Evolutionary conservation across 768 basidiomycete genomes (phyloP), one percentile per base, ranked within the genome.

Genomic region (Boletus rubescentipes): DNA sequence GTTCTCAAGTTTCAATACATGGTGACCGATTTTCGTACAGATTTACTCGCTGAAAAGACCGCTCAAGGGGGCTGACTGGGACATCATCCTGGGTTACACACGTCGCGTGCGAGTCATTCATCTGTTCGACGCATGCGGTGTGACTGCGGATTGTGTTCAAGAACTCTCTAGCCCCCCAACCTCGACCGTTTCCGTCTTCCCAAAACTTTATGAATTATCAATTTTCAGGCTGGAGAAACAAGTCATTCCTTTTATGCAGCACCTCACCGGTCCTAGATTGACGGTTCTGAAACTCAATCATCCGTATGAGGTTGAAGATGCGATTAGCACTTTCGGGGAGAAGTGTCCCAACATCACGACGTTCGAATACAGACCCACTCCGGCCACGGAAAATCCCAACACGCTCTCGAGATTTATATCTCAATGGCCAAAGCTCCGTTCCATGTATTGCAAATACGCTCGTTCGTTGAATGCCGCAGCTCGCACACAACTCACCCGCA

Each of bases 191-290:
- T 14, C 31, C 30, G 18, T 45, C 18, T 45, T 45, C 18, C 43
- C 31, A 6, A 15, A 32, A 2, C 31, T 45, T 32, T 5, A 12
- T 14, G 8, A 18, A 5, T 1, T 20, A 3, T 6, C 3, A 4
- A n/a, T 45, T 3, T 1, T 0, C 4, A 0, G 1, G 1, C 31
- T 18, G 3, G 3, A 2, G 3, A 1, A 18, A 1, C 18, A 10
- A 20, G 9, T 14, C 5, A n/a, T 14, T 7, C 30, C 29, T 6
- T 31, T 44, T 10, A 4, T 44, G 16, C 43, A 15, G 32, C 30
- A 45, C 9, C 6, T 45, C 8, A 12, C 21, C 2, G 14, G 21
- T 40, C 39, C 39, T 2, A 40, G 21, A 0, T 12, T 40, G 39
- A 14, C 6, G 6, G 11, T 12, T 7, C 10, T 40, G 12, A 1